Evolutionary conservation across 2,329 filamentous ascomycete species (phyloP), one percentile per base, ranked within the genome.

Genomic region (Diaporthe sp.): DNA sequence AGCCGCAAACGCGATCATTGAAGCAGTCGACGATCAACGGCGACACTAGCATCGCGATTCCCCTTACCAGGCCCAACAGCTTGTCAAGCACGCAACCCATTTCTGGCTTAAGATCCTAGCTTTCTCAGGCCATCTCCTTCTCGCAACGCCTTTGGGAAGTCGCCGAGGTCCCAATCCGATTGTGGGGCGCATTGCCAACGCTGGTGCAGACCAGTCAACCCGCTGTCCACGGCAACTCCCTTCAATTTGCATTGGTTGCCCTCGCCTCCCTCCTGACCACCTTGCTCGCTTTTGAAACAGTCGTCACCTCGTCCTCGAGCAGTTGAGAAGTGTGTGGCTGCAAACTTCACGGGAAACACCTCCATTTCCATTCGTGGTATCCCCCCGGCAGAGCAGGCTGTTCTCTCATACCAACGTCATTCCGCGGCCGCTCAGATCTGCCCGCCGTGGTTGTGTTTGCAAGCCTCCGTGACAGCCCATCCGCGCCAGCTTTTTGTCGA

Each of bases 331-430:
- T n/a, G 15, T 8, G 65, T 42, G 65, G 31, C 34, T 70, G 49
- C 4, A 15, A 42, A 9, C 65, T 19, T 31, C 7, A 10, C 49
- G 34, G 9, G 34, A 12, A 28, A 70, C 17, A 28, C 8, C 31
- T 17, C 34, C 34, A 70, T 2, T 28, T 22, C 46, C 34, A 19
- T 55, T 55, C 22, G 31, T 55, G 65, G 65, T 15, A 28, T 22
- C n/a, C 6, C 34, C 65, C 34, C 25, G 13, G 31, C 13, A 31
- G 49, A 55, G 9, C 34, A 39, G 34, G 34, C 9, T 42, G 15
- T 70, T 70, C 34, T 28, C 34, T 55, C 49, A 70, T 70, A 42
- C 34, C 44, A 70, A 70, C 65, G 65, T 70, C 65, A 70, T 70
- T 55, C 49, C 31, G 46, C 46, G 49, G 34, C 49, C 65, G 46